A percentile compares a stretch with the other conserved stretches of the same genome.
Evolutionary conservation across 2,329 filamentous ascomycete species (phyloP).

Genomic region (Stagonosporopsis vannaccii): DNA sequence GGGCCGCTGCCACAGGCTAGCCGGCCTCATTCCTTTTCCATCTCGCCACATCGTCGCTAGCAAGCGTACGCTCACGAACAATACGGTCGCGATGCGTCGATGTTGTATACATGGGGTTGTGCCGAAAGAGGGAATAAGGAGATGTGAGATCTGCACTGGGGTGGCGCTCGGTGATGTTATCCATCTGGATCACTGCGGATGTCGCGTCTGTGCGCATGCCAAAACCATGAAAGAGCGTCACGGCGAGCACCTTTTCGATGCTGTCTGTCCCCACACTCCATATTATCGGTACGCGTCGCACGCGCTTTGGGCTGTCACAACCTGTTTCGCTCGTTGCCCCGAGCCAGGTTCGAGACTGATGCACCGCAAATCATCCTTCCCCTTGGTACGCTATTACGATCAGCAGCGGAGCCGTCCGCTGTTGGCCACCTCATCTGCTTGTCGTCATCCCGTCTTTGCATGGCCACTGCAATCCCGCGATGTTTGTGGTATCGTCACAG

Average conservation of each 20-base stretch:
- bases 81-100: neutral
- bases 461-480: conserved; percentile 13
- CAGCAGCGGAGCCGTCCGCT: conserved; percentile 27
- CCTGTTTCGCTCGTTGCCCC: conserved; percentile 6
- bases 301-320: neutral
- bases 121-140: neutral
- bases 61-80: neutral
- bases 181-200: conserved; percentile 1
- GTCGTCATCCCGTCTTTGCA: conserved; percentile 32
- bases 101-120: neutral
- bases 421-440: conserved; percentile 19
- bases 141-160: conserved; percentile 13
- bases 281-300: conserved; percentile 7
- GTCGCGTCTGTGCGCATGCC: conserved; percentile 12
- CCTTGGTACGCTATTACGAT: conserved; percentile 28
- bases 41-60: neutral
- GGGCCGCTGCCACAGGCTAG: conserved; percentile 1
- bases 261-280: conserved; percentile 4
- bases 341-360: conserved; percentile 15
- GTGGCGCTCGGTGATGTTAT: conserved; percentile 13
- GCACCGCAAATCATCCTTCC: conserved; percentile 5
- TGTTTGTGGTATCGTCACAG: conserved; percentile 17
- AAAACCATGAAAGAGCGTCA: conserved; percentile 11
- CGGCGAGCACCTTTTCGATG: conserved; percentile 13
- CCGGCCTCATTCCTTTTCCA: neutral